Conservation (phyloP, 176 grass and related monocot genomes). For the Oryza meridionalis region DNA sequence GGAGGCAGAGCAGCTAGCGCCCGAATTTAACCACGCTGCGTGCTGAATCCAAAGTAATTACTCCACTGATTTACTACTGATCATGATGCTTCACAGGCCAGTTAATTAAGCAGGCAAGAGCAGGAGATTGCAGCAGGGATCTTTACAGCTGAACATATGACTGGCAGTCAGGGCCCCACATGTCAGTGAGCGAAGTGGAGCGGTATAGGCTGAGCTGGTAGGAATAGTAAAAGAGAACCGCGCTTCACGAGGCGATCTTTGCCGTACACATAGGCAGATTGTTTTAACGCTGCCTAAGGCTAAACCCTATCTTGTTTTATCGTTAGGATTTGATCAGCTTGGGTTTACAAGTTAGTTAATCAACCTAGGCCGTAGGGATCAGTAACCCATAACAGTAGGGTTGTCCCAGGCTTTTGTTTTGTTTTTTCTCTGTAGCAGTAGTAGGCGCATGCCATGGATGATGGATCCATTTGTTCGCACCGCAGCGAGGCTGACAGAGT, state of each 20-base stretch:
- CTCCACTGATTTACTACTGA: no score
- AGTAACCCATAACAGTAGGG: conserved; percentile 36
- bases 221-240: neutral
- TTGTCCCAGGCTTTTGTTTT: conserved; percentile 4
- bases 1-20: neutral
- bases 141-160: neutral
- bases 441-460: neutral
- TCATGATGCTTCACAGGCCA: neutral
- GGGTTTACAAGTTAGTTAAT: neutral
- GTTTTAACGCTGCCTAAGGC: neutral
- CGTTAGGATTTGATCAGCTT: neutral
- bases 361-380: conserved; percentile 45
- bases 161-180: neutral
- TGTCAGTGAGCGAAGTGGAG: neutral
- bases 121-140: neutral
- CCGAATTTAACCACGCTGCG: neutral
- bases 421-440: neutral
- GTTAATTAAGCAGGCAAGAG: neutral
- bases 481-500: neutral
- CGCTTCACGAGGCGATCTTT: conserved; percentile 25
- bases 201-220: no score
- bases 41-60: neutral
- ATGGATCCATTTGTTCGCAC: neutral
- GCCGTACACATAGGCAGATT: conserved; percentile 28
- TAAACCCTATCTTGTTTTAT: neutral